A percentile compares a stretch with the other conserved stretches of the same genome.
phyloP scores from a whole-genome alignment of 768 basidiomycete species.

The Podaxis sp. region DNA sequence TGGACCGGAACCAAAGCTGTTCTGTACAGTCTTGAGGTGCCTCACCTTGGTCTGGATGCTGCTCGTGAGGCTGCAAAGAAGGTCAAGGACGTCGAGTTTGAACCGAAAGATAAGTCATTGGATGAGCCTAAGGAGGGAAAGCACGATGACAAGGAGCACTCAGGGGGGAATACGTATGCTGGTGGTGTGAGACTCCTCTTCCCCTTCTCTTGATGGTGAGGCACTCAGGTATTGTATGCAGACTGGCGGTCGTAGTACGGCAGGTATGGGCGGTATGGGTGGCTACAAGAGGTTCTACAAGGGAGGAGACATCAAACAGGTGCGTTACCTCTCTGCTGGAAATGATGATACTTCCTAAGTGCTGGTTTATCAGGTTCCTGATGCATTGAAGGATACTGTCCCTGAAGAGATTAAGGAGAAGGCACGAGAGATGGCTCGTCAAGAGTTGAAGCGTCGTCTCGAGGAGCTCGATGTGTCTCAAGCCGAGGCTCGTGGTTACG shows the following conservation, averaged over 20 bases:
- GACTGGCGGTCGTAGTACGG: constrained; percentile 68
- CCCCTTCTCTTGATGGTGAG: background rate
- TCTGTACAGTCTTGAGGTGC: constrained; percentile 44
- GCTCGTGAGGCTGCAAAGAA: constrained; percentile 54
- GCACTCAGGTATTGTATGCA: constrained; percentile 22
- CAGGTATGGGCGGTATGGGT: constrained; percentile 65
- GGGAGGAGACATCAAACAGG: constrained; percentile 65
- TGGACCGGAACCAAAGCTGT: background rate
- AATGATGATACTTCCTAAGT: background rate
- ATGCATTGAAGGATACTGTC: constrained; percentile 51
- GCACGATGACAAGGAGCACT: constrained; percentile 62
- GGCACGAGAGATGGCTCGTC: constrained; percentile 65
- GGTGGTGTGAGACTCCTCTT: constrained; percentile 49
- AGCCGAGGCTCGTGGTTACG: constrained; percentile 57
- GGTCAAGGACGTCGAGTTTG: constrained; percentile 55
- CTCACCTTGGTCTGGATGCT: constrained; percentile 55
- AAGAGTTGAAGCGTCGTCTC: constrained; percentile 58
- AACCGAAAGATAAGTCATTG: constrained; percentile 53
- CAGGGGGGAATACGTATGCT: constrained; percentile 64
- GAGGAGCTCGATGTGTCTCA: constrained; percentile 64
- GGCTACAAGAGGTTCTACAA: constrained; percentile 67
- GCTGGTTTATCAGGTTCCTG: constrained; percentile 9
- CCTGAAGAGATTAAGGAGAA: constrained; percentile 62
- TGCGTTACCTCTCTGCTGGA: constrained; percentile 16
- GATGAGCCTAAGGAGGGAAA: constrained; percentile 60